phyloP scores from a whole-genome alignment of 1,284 basidiomycete species.

The Papiliotrema laurentii region DNA sequence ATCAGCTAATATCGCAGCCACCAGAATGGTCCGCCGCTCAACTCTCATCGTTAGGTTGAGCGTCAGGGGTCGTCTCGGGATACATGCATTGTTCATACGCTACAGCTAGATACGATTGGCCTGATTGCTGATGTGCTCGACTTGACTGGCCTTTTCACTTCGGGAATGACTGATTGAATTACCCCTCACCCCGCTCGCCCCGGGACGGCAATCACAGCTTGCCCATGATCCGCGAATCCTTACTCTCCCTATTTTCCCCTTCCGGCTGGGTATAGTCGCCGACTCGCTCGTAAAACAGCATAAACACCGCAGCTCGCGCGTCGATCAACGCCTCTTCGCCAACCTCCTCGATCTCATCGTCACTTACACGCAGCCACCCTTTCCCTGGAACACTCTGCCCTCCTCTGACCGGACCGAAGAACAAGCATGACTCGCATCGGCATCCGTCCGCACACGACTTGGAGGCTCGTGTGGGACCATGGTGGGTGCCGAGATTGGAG shows the following conservation, averaged over 20 bases:
- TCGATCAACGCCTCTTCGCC: constrained; percentile 67
- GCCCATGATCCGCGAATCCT: no score
- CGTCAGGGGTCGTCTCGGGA: no score
- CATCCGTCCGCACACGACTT: constrained; percentile 39
- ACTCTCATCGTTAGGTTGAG: constrained; percentile 20
- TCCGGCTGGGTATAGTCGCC: constrained; percentile 22
- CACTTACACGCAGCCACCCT: constrained; percentile 75
- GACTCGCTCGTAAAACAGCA: constrained; percentile 85
- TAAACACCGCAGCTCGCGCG: constrained; percentile 59
- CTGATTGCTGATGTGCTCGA: no score
- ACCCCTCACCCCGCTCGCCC: no score
- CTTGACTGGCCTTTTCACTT: no score
- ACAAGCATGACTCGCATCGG: constrained; percentile 27
- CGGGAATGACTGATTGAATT: no score
- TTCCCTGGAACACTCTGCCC: constrained; percentile 40
- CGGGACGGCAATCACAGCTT: no score
- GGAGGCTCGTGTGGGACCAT: constrained; percentile 16
- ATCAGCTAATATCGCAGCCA: constrained; percentile 22
- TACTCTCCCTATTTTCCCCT: no score
- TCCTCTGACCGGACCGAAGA: constrained; percentile 32
- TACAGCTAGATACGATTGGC: no score
- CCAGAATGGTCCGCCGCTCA: constrained; percentile 39
- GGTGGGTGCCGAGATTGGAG: background rate
- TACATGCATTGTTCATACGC: no score
- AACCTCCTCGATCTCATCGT: constrained; percentile 73